Evolutionary conservation across 352 stramenopile species (phyloP).

Genomic region (Phytophthora hibernalis): DNA sequence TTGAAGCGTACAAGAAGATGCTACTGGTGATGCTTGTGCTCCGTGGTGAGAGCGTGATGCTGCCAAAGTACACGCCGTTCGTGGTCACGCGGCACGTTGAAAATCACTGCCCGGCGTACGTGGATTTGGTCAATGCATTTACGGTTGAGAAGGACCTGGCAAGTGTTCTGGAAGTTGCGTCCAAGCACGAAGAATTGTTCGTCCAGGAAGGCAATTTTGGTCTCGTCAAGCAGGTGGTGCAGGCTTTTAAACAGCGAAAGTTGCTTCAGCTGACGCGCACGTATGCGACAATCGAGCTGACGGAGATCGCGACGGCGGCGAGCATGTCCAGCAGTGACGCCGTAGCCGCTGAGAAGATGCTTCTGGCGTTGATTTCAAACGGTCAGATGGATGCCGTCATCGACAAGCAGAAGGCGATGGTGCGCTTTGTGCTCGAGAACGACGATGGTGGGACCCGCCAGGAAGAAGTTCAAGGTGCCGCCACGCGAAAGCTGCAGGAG

Average conservation of each 20-base stretch:
- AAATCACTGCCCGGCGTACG: slow-evolving; percentile 68
- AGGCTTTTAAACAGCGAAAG: slow-evolving; percentile 73
- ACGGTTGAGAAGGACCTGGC: slow-evolving; percentile 45
- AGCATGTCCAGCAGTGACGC: slow-evolving; percentile 46
- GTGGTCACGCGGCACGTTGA: slow-evolving; percentile 79
- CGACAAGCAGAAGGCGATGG: slow-evolving; percentile 80
- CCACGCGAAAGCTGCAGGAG: slow-evolving; percentile 60
- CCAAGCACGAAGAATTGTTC: slow-evolving; percentile 58
- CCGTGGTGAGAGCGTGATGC: slow-evolving; percentile 51
- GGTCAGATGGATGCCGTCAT: slow-evolving; percentile 72
- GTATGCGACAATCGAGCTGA: slow-evolving; percentile 79
- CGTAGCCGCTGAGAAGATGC: slow-evolving; percentile 62
- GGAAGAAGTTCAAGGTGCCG: slow-evolving; percentile 49
- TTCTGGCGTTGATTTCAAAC: slow-evolving; percentile 61
- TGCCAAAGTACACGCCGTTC: slow-evolving; percentile 86
- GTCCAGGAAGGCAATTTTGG: slow-evolving; percentile 71
- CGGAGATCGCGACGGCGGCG: slow-evolving; percentile 61
- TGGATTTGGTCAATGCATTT: slow-evolving; percentile 66
- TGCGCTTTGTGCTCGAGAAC: slow-evolving; percentile 79
- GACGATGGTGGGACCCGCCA: slow-evolving; percentile 39
- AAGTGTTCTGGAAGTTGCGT: slow-evolving; percentile 40
- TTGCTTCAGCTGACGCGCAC: slow-evolving; percentile 79
- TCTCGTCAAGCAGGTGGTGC: slow-evolving; percentile 81
- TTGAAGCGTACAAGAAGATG: slow-evolving; percentile 88
- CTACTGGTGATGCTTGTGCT: slow-evolving; percentile 73